Evolutionary conservation across 129 eudicot species (phyloP).

Genomic region (Tagetes patula): DNA sequence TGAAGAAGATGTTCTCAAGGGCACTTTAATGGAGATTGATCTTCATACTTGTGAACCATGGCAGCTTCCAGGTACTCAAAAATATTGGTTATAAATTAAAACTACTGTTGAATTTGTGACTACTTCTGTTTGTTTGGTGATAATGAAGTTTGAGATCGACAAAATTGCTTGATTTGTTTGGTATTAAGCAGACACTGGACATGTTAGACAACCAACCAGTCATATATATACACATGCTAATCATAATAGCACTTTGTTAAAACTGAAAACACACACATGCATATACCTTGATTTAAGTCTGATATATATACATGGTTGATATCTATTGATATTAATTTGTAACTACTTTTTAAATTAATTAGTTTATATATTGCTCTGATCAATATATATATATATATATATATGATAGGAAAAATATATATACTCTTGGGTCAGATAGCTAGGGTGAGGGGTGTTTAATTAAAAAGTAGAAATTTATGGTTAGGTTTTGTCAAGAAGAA

Average conservation of each 20-base stretch:
- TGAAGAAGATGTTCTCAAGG: constrained; percentile 62
- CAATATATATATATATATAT: not conserved
- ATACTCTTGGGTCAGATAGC: not conserved
- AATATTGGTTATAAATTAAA: no score
- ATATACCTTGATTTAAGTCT: not conserved
- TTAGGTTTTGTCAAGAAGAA: constrained; percentile 7
- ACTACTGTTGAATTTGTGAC: not conserved
- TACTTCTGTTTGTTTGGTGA: constrained; percentile 4
- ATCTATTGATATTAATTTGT: not conserved
- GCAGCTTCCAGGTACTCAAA: constrained; percentile 85
- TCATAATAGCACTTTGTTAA: constrained; percentile 3
- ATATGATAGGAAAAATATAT: not conserved
- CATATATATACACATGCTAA: constrained; percentile 18
- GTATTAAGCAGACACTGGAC: constrained; percentile 28
- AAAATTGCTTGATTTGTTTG: constrained; percentile 31
- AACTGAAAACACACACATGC: not conserved
- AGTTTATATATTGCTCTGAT: not conserved
- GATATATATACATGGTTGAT: not conserved
- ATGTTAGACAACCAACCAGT: constrained; percentile 29
- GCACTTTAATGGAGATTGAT: constrained; percentile 78
- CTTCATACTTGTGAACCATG: constrained; percentile 99
- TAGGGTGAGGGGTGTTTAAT: not conserved
- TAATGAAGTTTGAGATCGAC: constrained; percentile 12
- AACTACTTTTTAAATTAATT: not conserved
- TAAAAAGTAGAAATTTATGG: not conserved